Evolutionary conservation across 164 flowering plant species (phyloP).

Genomic region (grape (Vitis vinifera)): DNA sequence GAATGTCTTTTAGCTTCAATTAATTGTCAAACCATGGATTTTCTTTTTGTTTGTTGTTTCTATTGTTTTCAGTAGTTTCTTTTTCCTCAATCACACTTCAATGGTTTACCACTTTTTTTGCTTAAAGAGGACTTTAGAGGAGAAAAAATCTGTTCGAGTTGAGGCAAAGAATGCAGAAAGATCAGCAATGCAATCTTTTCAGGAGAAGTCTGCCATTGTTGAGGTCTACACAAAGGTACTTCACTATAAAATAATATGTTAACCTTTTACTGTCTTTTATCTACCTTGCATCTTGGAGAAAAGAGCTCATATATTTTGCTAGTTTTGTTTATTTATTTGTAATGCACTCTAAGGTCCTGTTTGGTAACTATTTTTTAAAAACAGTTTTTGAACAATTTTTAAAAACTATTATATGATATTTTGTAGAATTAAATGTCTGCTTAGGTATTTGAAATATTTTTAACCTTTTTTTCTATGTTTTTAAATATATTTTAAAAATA

Average conservation of each 20-base stretch:
- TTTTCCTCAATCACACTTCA: background rate
- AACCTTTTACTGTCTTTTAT: background rate
- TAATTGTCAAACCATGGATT: background rate
- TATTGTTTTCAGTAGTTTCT: background rate
- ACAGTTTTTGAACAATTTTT: too few species aligned
- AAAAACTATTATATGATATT: too few species aligned
- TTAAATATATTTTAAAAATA: too few species aligned
- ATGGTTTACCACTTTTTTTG: background rate
- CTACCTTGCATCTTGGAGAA: background rate
- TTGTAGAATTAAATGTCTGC: too few species aligned
- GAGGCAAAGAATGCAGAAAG: conserved; percentile 70
- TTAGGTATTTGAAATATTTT: too few species aligned
- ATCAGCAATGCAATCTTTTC: conserved; percentile 61
- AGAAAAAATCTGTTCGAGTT: conserved; percentile 1
- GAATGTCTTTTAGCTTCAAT: too few species aligned
- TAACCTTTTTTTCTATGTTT: too few species aligned
- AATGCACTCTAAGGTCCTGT: too few species aligned
- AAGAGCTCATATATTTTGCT: background rate
- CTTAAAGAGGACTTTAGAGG: conserved; percentile 54
- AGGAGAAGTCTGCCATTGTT: conserved; percentile 54
- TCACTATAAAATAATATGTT: background rate
- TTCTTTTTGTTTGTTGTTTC: background rate
- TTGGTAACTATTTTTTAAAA: too few species aligned
- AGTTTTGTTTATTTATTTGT: background rate
- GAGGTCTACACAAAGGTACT: conserved; percentile 77